phyloP scores from a whole-genome alignment of 1,139 yeast species.

The Kurtzmaniella quercitrusa region DNA sequence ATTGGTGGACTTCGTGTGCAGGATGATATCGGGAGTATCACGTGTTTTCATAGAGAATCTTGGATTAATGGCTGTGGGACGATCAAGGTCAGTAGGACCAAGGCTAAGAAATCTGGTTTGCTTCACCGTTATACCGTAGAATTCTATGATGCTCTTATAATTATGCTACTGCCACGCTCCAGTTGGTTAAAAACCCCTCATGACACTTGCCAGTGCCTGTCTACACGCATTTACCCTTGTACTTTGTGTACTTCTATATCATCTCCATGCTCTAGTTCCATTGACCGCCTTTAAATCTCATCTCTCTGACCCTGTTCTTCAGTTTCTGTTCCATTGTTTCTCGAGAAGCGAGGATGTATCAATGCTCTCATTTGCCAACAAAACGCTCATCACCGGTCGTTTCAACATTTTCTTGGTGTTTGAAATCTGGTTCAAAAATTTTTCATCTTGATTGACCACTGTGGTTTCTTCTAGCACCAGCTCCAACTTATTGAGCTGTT shows the following conservation, averaged over 20 bases:
- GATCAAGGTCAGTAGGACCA: too few species aligned
- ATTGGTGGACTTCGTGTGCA: conserved; percentile 1
- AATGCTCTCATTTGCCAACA: neutral
- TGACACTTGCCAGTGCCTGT: too few species aligned
- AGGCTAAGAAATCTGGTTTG: too few species aligned
- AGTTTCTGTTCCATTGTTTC: conserved; percentile 3
- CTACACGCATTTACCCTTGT: neutral
- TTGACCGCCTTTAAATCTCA: neutral
- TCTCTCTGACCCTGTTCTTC: neutral
- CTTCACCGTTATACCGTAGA: too few species aligned
- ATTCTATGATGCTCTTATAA: too few species aligned
- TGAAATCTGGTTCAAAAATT: conserved; percentile 1
- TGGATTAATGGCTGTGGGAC: too few species aligned
- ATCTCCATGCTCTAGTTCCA: neutral
- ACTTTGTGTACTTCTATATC: neutral
- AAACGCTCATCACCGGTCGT: conserved; percentile 1
- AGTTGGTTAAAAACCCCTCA: too few species aligned
- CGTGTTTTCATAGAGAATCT: too few species aligned
- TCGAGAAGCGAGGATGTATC: neutral
- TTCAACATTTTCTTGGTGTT: neutral
- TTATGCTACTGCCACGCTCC: too few species aligned
- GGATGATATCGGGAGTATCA: neutral
- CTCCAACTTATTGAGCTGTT: conserved; percentile 4
- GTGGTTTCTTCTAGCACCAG: conserved; percentile 1
- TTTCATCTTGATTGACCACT: neutral